Evolutionary conservation across 2,329 filamentous ascomycete species (phyloP), one percentile per base, ranked within the genome.

Genomic region (Penicillium sp.): DNA sequence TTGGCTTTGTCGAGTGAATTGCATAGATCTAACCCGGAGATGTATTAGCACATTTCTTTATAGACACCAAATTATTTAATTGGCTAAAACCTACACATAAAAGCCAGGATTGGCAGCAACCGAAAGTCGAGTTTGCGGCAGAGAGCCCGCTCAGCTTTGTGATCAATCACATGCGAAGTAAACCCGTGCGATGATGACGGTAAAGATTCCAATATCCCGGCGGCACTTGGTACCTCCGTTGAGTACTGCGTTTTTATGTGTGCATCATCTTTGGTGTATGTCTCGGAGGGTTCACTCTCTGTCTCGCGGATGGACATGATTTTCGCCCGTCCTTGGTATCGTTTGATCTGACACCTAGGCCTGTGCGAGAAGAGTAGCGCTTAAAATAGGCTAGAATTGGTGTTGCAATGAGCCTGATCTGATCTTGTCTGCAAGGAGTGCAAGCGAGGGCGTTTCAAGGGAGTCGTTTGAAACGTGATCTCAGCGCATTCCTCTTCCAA

Each of bases 71-170:
- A 8, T 3, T 16, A 33, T 33, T 9, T 2, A 35, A 21, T 30
- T 6, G 18, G 18, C 9, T 45, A 26, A 57, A 7, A 64, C 71
- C 55, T 63, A 75, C 73, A 85, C 82, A 85, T 85, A 20, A 83
- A 60, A 1, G 82, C 80, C 11, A 85, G 68, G 24, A 84, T 74
- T 1, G 83, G 83, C n/a, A 85, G 68, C 47, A 85, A 56, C 7
- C 72, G 68, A 53, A 72, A 53, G 55, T 75, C 73, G 61, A 85
- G 81, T 60, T 83, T 83, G 66, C 78, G 77, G 52, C 81, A 79
- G 14, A 85, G 70, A 23, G 69, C 69, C 35, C 76, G 66, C 61
- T 81, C 79, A 6, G 77, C 77, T 47, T 73, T 71, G 38, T 75
- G 71, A 60, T 79, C 77, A 30, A 79, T 61, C 5, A 72, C 68